Base-by-base conservation (phyloP, 768 basidiomycete species). In the Lentinula edodes region DNA sequence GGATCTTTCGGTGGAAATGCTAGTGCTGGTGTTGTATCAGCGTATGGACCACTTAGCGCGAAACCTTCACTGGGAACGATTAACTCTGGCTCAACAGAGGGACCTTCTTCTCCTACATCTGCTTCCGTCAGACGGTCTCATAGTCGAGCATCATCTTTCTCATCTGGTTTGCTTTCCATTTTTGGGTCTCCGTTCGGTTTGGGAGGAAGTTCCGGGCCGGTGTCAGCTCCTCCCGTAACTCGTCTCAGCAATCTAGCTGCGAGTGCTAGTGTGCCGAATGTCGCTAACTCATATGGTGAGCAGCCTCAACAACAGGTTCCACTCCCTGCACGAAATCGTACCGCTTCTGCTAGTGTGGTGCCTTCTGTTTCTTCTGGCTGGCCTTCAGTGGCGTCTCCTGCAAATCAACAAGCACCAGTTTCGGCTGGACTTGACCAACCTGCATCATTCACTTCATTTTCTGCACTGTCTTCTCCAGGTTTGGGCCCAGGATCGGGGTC, bases 101-200 rank as follows among this genome's bases (percentile, higher is more conserved):
- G 51, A 2, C 53, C 53, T 15, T 48, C 41, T 61, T 61, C 16
- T 42, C 65, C 60, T n/a, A 67, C 66, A 53, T 69, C 69, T 15
- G 68, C 65, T 53, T 69, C 69, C 10, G 69, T 58, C 4, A 68
- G 65, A 62, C 75, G 70, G 5, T 72, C 76, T 10, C 84, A 85
- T 48, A 72, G 73, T 3, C 80, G 86, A 2, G 79, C 86, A 0
- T 70, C 81, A 0, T 85, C 81, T 0, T 73, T 85, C 16, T 80
- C 83, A 2, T 75, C 77, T 1, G 83, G 84, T 15, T 65, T 88
- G 0, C 70, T 83, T 10, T 81, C 55, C 12, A 56, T 56, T 28
- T 56, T 56, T 34, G 38, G 41, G 15, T 56, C 55, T 34, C 55
- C 55, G 4, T 56, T 56, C 15, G 55, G 52, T 16, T 53, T 53